Percentiles rank a stretch among this genome's conserved stretches.
phyloP scores from a whole-genome alignment of 306 rosid genomes.

The Erythrophleum fordii region DNA sequence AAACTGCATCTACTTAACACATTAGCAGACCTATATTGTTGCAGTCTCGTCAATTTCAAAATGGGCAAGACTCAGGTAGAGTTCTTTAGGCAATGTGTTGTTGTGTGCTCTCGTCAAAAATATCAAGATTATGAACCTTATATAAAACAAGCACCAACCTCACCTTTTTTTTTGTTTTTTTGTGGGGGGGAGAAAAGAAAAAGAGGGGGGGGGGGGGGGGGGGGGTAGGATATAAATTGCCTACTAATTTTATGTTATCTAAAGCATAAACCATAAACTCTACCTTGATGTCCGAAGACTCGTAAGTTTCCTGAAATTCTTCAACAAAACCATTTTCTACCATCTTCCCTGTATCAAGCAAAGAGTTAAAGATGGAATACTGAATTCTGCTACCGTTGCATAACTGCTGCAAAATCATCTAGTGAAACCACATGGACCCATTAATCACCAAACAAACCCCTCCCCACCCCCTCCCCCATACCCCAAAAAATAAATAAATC shows the following conservation, averaged over 20 bases:
- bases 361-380: not conserved
- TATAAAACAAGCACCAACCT: not conserved
- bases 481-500: no score
- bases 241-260: not conserved
- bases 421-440: not conserved
- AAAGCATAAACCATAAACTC: slow-evolving; percentile 3
- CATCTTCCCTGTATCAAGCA: slow-evolving; percentile 50
- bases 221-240: not conserved
- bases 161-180: not conserved
- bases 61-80: not conserved
- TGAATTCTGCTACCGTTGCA: not conserved
- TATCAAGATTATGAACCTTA: not conserved
- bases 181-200: no score
- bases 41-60: not conserved
- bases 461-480: no score
- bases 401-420: slow-evolving; percentile 4
- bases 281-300: slow-evolving; percentile 54
- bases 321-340: slow-evolving; percentile 40
- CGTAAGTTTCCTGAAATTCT: slow-evolving; percentile 29
- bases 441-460: not conserved
- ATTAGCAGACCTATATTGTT: not conserved
- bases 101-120: not conserved
- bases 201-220: no score
- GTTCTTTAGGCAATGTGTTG: not conserved
- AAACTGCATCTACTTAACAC: not conserved